Percentiles rank a stretch among this genome's conserved stretches.
phyloP scores from a whole-genome alignment of 805 yeast species.

The Spathaspora gorwiae region DNA sequence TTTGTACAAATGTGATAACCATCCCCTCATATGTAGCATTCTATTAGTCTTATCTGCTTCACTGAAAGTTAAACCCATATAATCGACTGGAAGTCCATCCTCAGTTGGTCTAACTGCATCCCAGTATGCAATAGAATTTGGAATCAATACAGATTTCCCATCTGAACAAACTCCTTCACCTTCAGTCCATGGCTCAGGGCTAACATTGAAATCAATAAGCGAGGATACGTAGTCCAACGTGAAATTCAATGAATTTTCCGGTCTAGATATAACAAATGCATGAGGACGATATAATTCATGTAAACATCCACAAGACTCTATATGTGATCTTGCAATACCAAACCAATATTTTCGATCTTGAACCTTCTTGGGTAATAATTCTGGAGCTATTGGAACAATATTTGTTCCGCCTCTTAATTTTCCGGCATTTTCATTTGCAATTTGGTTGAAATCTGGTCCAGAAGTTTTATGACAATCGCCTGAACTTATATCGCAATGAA shows the following conservation, averaged over 20 bases:
- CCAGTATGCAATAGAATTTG: slow-evolving; percentile 27
- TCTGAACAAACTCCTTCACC: slow-evolving; percentile 7
- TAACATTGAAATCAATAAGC: slow-evolving; percentile 30
- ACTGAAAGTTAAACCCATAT: slow-evolving; percentile 21
- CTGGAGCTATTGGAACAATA: slow-evolving; percentile 4
- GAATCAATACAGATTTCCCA: slow-evolving; percentile 23
- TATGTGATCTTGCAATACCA: slow-evolving; percentile 14
- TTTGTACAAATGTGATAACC: slow-evolving; percentile 9
- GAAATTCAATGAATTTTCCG: background rate
- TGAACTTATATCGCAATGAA: slow-evolving; percentile 14
- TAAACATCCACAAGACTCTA: slow-evolving; percentile 12
- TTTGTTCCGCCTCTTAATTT: slow-evolving; percentile 1
- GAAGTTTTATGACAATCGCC: background rate
- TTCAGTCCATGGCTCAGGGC: slow-evolving; percentile 21
- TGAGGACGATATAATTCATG: slow-evolving; percentile 13
- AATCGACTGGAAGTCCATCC: slow-evolving; percentile 11
- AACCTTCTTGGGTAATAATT: slow-evolving; percentile 1
- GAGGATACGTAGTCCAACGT: slow-evolving; percentile 18
- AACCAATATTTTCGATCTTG: slow-evolving; percentile 9
- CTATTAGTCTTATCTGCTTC: slow-evolving; percentile 25
- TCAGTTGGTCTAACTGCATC: slow-evolving; percentile 3
- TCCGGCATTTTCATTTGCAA: slow-evolving; percentile 4
- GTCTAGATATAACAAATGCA: slow-evolving; percentile 9
- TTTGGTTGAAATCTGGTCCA: slow-evolving; percentile 1
- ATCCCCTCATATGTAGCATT: slow-evolving; percentile 20